Evolutionary conservation across 2,329 filamentous ascomycete species (phyloP).

Genomic region (Metarhizium sp.): DNA sequence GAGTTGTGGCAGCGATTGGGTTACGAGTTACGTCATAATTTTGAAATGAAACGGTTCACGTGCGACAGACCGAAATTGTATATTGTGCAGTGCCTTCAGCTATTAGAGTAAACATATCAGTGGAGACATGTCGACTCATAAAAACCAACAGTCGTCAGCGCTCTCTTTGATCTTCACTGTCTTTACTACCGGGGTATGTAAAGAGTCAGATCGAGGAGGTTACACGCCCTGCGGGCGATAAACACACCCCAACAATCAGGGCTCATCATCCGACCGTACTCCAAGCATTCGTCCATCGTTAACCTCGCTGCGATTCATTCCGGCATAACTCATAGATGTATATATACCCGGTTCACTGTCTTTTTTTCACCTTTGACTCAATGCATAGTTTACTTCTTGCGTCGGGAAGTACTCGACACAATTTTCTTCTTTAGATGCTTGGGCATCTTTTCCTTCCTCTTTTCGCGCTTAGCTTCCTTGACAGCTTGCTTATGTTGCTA

Average conservation of each 20-base stretch:
- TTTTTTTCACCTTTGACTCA: slow-evolving; percentile 6
- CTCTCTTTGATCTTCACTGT: slow-evolving; percentile 49
- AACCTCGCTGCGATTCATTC: not conserved
- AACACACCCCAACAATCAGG: slow-evolving; percentile 26
- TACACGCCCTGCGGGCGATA: slow-evolving; percentile 20
- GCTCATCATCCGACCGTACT: slow-evolving; percentile 38
- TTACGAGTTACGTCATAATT: not conserved
- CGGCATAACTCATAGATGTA: not conserved
- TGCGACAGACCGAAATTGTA: not conserved
- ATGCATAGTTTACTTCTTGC: slow-evolving; percentile 43
- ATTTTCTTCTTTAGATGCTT: slow-evolving; percentile 93
- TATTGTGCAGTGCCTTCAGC: not conserved
- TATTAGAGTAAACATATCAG: not conserved
- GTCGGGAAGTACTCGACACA: slow-evolving; percentile 51
- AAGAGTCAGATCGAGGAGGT: slow-evolving; percentile 22
- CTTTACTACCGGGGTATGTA: not conserved
- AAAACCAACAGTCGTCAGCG: slow-evolving; percentile 20
- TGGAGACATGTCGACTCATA: not conserved
- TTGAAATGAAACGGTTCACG: not conserved
- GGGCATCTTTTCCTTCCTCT: slow-evolving; percentile 89
- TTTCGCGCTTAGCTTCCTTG: slow-evolving; percentile 92
- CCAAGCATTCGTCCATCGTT: not conserved
- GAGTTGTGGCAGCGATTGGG: not conserved
- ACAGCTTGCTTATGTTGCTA: slow-evolving; percentile 73
- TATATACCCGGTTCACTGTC: slow-evolving; percentile 1